Evolutionary conservation across 176 grass and related monocot genomes (phyloP).

Genomic region (Eremochloa ophiuroides): DNA sequence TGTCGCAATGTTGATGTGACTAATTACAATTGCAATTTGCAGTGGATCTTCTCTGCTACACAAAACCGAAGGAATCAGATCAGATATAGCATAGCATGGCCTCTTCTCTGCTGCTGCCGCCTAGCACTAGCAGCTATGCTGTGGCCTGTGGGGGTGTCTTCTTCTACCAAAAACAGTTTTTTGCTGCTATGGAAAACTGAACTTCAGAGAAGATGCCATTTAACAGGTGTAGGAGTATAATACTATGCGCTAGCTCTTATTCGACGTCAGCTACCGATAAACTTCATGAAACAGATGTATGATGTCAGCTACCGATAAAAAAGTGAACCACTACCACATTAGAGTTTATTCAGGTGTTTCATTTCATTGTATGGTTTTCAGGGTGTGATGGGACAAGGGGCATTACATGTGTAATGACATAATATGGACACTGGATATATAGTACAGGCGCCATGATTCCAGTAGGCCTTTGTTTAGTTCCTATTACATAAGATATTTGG

Average conservation of each 20-base stretch:
- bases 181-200: neutral
- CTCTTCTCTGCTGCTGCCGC: neutral
- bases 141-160: neutral
- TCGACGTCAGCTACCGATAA: neutral
- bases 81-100: neutral
- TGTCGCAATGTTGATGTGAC: too few relatives aligned
- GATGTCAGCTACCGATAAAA: too few relatives aligned
- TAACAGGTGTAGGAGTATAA: neutral
- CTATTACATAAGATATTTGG: too few relatives aligned
- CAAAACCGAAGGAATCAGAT: constrained; percentile 24
- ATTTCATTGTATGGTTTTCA: neutral
- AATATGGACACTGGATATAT: neutral
- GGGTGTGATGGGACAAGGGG: constrained; percentile 4
- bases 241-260: neutral
- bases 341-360: neutral
- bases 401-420: constrained; percentile 11
- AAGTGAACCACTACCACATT: too few relatives aligned
- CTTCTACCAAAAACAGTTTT: neutral
- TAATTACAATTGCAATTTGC: too few relatives aligned
- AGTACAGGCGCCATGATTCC: constrained; percentile 5
- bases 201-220: neutral
- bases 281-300: neutral
- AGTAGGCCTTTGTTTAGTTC: too few relatives aligned
- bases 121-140: neutral
- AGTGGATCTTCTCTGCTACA: too few relatives aligned